Evolutionary conservation across 352 stramenopile genomes (phyloP).

Genomic region (Thraustochytrium striatum): DNA sequence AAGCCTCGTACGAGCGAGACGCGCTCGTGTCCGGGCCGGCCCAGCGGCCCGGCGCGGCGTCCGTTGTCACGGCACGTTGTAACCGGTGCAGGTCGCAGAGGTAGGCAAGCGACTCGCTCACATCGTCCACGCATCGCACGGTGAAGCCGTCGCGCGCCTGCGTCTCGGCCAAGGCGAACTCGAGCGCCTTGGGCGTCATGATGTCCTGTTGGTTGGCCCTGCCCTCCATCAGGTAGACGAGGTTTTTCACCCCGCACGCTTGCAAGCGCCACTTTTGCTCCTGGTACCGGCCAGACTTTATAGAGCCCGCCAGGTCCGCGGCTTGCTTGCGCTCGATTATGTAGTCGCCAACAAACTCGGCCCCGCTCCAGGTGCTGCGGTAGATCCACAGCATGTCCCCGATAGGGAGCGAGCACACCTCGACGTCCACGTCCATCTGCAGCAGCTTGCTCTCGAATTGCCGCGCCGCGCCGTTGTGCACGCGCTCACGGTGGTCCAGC

Average conservation of each 20-base stretch:
- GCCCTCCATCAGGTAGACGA: conserved; percentile 57
- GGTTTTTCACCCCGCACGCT: conserved; percentile 47
- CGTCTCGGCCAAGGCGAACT: conserved; percentile 51
- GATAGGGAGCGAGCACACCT: conserved; percentile 52
- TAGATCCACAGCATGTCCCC: conserved; percentile 55
- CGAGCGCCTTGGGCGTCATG: conserved; percentile 47
- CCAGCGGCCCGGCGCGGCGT: neutral
- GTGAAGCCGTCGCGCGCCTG: conserved; percentile 52
- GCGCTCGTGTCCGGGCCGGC: neutral
- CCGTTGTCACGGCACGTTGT: neutral
- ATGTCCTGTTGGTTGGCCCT: conserved; percentile 40
- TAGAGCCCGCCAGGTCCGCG: conserved; percentile 52
- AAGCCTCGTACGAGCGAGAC: conserved; percentile 3
- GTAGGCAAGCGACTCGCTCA: conserved; percentile 50
- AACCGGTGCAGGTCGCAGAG: conserved; percentile 49
- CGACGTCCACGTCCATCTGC: conserved; percentile 48
- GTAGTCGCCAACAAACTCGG: conserved; percentile 54
- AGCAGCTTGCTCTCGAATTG: conserved; percentile 49
- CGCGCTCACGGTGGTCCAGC: conserved; percentile 32
- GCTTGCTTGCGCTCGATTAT: conserved; percentile 56
- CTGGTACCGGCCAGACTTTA: conserved; percentile 55
- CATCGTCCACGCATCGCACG: conserved; percentile 46
- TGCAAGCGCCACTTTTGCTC: conserved; percentile 56
- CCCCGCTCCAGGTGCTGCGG: neutral
- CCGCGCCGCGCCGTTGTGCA: neutral